Conservation (phyloP, 495 filamentous ascomycete genomes). For the Xylaria castorea region DNA sequence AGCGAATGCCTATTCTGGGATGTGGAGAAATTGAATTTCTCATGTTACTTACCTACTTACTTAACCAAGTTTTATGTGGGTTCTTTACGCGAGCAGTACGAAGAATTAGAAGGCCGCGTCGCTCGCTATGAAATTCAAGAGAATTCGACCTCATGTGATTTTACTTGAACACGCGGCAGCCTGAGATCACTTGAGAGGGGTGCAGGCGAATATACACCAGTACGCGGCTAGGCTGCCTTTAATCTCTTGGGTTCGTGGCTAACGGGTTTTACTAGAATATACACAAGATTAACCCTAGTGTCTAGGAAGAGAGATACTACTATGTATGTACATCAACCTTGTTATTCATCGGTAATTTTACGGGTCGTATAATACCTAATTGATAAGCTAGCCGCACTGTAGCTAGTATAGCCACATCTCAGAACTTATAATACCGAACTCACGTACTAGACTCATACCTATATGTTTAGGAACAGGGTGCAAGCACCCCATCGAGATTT, state of each 20-base stretch:
- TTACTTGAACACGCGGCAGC: background rate
- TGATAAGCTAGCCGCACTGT: background rate
- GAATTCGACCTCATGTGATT: background rate
- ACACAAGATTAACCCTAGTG: background rate
- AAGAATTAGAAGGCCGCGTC: background rate
- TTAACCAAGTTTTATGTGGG: background rate
- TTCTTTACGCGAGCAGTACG: background rate
- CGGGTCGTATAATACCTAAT: too few species aligned
- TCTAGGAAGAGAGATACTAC: background rate
- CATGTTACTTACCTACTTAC: background rate
- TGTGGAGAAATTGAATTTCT: conserved; percentile 5
- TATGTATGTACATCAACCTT: background rate
- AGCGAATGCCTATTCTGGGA: conserved; percentile 4
- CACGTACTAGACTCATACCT: background rate
- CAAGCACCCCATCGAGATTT: background rate
- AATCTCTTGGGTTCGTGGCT: background rate
- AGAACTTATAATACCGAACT: background rate
- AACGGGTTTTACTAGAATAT: background rate
- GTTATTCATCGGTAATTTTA: background rate
- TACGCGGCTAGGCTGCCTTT: background rate
- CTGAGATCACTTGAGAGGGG: background rate
- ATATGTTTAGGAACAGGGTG: background rate
- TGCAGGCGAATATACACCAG: background rate
- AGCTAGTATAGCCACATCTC: background rate
- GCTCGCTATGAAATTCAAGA: background rate